These are phyloP conservation scores for Prototheca cutis DNA, from an alignment of 163 green algal species.

Conservation along the genomic window DNA sequence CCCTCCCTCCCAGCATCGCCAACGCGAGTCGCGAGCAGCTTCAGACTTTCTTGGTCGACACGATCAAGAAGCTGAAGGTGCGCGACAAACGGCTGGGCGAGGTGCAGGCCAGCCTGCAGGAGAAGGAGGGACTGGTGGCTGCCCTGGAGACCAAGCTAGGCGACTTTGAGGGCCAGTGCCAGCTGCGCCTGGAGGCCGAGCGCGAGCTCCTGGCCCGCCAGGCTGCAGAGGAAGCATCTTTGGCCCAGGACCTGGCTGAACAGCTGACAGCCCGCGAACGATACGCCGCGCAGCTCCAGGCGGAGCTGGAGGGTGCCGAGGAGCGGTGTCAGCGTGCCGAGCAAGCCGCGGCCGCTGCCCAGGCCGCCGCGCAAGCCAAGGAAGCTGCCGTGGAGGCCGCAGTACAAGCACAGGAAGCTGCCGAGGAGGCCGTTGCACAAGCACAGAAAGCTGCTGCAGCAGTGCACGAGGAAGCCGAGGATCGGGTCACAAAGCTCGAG, in stretches of 20 bases:
- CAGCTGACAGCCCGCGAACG: background rate
- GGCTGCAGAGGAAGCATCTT: background rate
- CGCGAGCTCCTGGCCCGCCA: background rate
- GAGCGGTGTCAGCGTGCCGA: background rate
- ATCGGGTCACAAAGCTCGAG: too few species aligned
- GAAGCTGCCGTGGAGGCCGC: background rate
- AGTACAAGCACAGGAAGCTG: background rate
- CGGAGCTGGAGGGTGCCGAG: background rate
- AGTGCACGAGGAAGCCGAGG: too few species aligned
- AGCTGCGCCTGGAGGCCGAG: background rate
- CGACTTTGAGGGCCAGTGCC: background rate
- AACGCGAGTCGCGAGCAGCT: constrained; percentile 33
- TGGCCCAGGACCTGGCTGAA: background rate
- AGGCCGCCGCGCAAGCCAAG: background rate
- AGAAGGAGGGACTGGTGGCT: background rate
- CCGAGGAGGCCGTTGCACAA: background rate
- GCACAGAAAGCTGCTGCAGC: too few species aligned
- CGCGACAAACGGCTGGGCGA: constrained; percentile 39
- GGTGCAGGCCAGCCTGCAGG: constrained; percentile 1
- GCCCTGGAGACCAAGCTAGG: constrained; percentile 15
- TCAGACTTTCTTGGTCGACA: constrained; percentile 31
- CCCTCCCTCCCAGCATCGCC: constrained; percentile 19
- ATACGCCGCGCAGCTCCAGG: background rate
- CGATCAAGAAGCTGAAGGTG: constrained; percentile 39
- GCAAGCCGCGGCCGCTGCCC: constrained; percentile 1